Evolutionary conservation across 2,329 filamentous ascomycete species (phyloP), one percentile per base, ranked within the genome.

Genomic region (Colletotrichum zoysiae): DNA sequence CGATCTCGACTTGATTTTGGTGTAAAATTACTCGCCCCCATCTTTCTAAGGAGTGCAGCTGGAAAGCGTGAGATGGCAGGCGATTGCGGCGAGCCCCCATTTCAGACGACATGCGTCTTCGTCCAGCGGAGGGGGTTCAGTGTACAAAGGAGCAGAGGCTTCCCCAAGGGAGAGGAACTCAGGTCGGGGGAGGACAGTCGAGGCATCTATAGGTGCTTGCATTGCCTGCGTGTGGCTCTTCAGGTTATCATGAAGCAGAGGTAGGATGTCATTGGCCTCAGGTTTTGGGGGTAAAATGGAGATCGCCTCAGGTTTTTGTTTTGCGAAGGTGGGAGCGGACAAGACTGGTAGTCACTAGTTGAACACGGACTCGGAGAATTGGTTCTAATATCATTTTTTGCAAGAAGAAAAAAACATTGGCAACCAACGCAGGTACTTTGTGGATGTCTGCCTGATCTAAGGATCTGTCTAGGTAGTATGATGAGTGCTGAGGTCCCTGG

Each of bases 21-120:
- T 73, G 70, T 73, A 73, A 73, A 71, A 71, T 73, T 72, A 73
- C 44, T 71, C 56, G 56, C 55, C 53, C 42, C 67, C 53, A 14
- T 48, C 42, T 61, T 48, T 65, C 35, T 40, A 44, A 16, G 60
- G 60, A 50, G 46, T 58, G 70, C 55, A 59, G 65, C 48, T 65
- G 46, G 69, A 59, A 53, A 71, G 59, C 59, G 16, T 69, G 60
- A 63, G 46, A 71, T 35, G 59, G 44, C 46, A 65, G 35, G 65
- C 57, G 33, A 38, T 30, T 50, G 53, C 65, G 59, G 66, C 60
- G 53, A 38, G 51, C 65, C 65, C 65, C 11, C 26, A 58, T 38
- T 35, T 40, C 59, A 69, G 46, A 65, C 40, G 48, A 55, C 60
- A 50, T 48, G 56, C 46, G 46, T 33, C 58, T 65, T 60, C 55